Conservation (phyloP, 176 grass and related monocot species). For the barley (Hordeum vulgare) region MorexV3_pseudomolecules_assembly NC_058523.1:112366387-112366886, state of each 20-base stretch:
- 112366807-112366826: neutral
- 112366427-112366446: constrained; percentile 17
- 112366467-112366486: constrained; percentile 26
- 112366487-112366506: constrained; percentile 29
- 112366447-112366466: constrained; percentile 26
- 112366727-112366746: neutral
- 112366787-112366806: too few relatives aligned
- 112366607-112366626: too few relatives aligned
- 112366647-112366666: neutral
- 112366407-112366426: neutral
- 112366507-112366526: constrained; percentile 12
- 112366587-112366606: neutral
- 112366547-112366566: constrained; percentile 46
- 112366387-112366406: constrained; percentile 23
- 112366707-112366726: neutral
- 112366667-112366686: neutral
- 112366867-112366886: too few relatives aligned
- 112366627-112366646: neutral
- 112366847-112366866: too few relatives aligned
- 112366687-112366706: neutral
- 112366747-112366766: too few relatives aligned
- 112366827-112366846: neutral
- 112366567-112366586: constrained; percentile 17
- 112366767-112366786: too few relatives aligned
- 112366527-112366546: constrained; percentile 56